Evolutionary conservation across 495 filamentous ascomycete genomes (phyloP), one percentile per base, ranked within the genome.

Genomic region (Ascobolus immersus): DNA sequence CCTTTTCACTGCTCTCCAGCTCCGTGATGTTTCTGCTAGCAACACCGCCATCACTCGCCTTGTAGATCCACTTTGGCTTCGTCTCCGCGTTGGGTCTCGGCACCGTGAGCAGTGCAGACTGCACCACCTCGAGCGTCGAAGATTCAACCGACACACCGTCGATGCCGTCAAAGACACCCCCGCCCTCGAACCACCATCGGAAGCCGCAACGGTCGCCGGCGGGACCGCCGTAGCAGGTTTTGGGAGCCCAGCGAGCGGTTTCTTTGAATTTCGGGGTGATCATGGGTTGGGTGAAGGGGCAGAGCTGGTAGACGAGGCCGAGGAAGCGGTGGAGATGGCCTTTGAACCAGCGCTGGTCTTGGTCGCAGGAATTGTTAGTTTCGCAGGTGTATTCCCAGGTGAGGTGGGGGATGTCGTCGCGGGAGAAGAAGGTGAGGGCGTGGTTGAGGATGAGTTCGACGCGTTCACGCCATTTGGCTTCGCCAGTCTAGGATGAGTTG

Each of bases 261-360:
- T 62, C 59, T 3, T 53, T 54, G 9, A 90, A 58, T n/a, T 67
- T 58, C 3, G 63, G 60, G 54, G 77, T 67, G 40, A 92, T 63
- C 27, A 45, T 52, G 24, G 58, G 56, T 19, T 53, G 53, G 2
- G 62, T 70, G 48, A 67, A 74, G 2, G 80, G 77, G 0, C 71
- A 77, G 31, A 82, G 47, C 41, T 77, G 66, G 5, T 71, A 71
- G 3, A 66, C 62, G 4, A 58, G 55, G n/a, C 68, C 67, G 52
- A 90, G 62, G 74, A 77, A 90, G 17, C 80, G 74, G 15, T 76
- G 57, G 11, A 84, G 57, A 54, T 81, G 89, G 21, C 75, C 76
- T 53, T 86, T 90, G 67, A 82, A 90, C 24, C 71, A 76, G 26
- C 63, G 62, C 57, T 81, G 76, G 44, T 86, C 77, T 24, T 67